Evolutionary conservation across 2,329 filamentous ascomycete species (phyloP), one percentile per base, ranked within the genome.

Genomic region (Claviceps lovelessii): DNA sequence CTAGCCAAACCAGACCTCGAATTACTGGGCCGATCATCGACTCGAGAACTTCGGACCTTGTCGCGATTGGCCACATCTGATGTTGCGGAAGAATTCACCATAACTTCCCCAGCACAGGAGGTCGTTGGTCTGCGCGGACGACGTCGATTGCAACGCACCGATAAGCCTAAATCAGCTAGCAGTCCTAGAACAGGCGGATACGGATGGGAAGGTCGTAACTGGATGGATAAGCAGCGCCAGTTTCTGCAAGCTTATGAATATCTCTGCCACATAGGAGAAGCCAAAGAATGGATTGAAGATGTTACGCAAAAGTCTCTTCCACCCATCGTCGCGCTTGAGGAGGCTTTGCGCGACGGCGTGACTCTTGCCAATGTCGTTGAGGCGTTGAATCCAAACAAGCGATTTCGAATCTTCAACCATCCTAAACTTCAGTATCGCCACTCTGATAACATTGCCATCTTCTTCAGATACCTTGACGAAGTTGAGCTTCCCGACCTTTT

Each of bases 141-240:
- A 52, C 80, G 90, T 58, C 84, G 83, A 61, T 72, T 98, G 53
- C 93, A 96, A 69, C 79, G 89, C 59, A 78, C 79, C 31, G 80
- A 79, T 58, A 81, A 77, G 60, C 72, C 72, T 19, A 70, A 72
- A 41, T 72, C 70, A 31, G 69, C 67, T 29, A 73, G 74, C 28
- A 70, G 75, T 47, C 72, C 76, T 58, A 74, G 74, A 59, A 67
- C 64, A 6, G 74, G 72, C 55, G 75, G 71, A 31, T 88, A 85
- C 60, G 79, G 83, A 51, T 93, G 90, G 85, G 82, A 88, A 59
- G 84, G 84, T 23, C 81, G 87, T 51, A 95, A 91, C 67, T 98
- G 93, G 93, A 98, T 98, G 91, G 93, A 98, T 68, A 93, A 95
- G 67, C 91, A 98, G 67, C 82, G 93, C 31, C 91, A 97, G 67